Evolutionary conservation across 495 filamentous ascomycete species (phyloP), one percentile per base, ranked within the genome.

Genomic region (Friedmanniomyces simplex): DNA sequence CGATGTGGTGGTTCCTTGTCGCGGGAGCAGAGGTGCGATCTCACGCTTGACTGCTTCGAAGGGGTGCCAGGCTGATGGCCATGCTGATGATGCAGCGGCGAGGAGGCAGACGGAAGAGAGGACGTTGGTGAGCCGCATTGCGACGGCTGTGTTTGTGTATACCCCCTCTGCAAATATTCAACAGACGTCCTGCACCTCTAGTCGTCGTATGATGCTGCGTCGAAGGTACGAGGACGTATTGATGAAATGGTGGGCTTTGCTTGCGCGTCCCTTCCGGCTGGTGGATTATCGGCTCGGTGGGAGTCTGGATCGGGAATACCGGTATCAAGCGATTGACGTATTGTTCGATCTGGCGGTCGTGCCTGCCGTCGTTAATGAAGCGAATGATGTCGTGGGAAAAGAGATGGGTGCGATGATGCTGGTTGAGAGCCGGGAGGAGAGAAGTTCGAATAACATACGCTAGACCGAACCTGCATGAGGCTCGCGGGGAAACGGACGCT

Each of bases 101-200:
- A 71, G 42, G 59, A 69, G 59, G 48, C 67, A 55, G 20, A 63
- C 49, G 37, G 68, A 54, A 1, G 70, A 53, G 55, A 71, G 51
- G 50, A 69, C 41, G 53, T 57, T 54, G 16, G 66, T 63, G 12
- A 66, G 60, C 61, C 67, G 67, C 70, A 72, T 72, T 39, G 61
- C 56, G 52, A 64, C 53, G 51, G 50, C 26, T 55, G 25, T 53
- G 42, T 24, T 8, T 36, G 49, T 34, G 36, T 46, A 37, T 58
- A 16, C 6, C 28, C 46, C 22, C 5, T 52, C 45, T 39, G n/a
- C 14, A 13, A 45, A 6, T 4, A 16, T 21, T 37, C 21, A 46
- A 22, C 18, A 50, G 22, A 26, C n/a, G 36, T 21, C 39, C 28
- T 46, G 52, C 36, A n/a, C 52, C 52, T 54, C 34, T 24, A 5